Evolutionary conservation across 192 early-diverging fungal genomes (phyloP).

Genomic region (Funneliformis mosseae): DNA sequence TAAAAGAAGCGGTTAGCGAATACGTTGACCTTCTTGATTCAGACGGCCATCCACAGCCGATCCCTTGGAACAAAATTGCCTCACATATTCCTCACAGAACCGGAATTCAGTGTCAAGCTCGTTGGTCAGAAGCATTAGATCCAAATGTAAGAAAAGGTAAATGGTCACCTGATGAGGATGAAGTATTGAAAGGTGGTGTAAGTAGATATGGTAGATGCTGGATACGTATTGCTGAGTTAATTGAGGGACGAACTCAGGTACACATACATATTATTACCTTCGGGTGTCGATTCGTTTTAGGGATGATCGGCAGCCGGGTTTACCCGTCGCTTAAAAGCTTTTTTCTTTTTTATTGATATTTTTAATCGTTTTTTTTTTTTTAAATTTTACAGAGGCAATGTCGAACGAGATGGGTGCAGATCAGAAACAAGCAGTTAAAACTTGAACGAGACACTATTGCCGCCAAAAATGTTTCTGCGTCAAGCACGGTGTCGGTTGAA

Average conservation of each 20-base stretch:
- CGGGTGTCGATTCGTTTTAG: not conserved
- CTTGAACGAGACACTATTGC: conserved; percentile 7
- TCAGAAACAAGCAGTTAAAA: conserved; percentile 48
- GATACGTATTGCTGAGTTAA: conserved; percentile 62
- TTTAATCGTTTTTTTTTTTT: conserved; percentile 5
- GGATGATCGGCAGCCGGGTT: not conserved
- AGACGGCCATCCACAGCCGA: conserved; percentile 41
- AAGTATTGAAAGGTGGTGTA: conserved; percentile 57
- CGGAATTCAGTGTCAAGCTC: conserved; percentile 63
- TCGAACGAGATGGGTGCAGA: conserved; percentile 62
- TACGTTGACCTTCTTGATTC: conserved; percentile 40
- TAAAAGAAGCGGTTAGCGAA: conserved; percentile 47
- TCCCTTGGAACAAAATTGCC: conserved; percentile 55
- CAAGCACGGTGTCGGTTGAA: not conserved
- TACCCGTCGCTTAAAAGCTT: too few relatives aligned
- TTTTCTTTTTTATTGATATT: conserved; percentile 21
- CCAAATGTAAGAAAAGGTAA: conserved; percentile 56
- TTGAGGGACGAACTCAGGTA: conserved; percentile 59
- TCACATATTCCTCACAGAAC: conserved; percentile 53
- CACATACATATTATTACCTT: conserved; percentile 40
- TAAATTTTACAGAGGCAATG: conserved; percentile 50
- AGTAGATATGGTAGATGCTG: conserved; percentile 48
- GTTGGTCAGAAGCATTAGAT: conserved; percentile 62
- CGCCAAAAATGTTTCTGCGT: not conserved
- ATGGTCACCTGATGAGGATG: conserved; percentile 56